These are phyloP conservation scores for Hypoxylon rickii DNA, from an alignment of 495 filamentous ascomycete species.

Conservation along the genomic window DNA sequence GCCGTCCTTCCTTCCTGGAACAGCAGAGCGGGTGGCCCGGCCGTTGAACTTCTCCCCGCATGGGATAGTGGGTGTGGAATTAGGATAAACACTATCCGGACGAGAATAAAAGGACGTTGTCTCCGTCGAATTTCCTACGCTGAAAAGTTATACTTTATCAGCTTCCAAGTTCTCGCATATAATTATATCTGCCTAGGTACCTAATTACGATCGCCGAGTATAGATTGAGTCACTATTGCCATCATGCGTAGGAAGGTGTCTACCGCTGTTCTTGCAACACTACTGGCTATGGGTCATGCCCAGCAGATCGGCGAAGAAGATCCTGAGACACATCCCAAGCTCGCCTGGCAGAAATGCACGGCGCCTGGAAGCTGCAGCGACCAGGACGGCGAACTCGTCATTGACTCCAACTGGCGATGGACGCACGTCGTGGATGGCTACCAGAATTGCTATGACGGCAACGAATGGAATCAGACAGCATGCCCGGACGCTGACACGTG, in stretches of 20 bases:
- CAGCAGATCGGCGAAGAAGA: conserved; percentile 51
- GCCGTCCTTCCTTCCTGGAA: conserved; percentile 16
- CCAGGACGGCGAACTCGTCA: conserved; percentile 44
- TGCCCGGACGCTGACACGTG: conserved; percentile 55
- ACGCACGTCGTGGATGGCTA: conserved; percentile 43
- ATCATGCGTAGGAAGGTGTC: conserved; percentile 19
- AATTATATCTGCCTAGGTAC: too few species aligned
- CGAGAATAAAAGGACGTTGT: conserved; percentile 11
- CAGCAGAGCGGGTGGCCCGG: conserved; percentile 1
- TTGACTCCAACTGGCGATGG: conserved; percentile 60
- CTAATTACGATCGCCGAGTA: too few species aligned
- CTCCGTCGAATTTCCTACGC: neutral
- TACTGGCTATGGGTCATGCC: conserved; percentile 11
- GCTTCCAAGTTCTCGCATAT: conserved; percentile 1
- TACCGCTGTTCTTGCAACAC: conserved; percentile 12
- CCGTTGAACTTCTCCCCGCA: neutral
- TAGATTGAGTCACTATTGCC: neutral
- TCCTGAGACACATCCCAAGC: conserved; percentile 59
- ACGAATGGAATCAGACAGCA: conserved; percentile 58
- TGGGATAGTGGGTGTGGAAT: neutral
- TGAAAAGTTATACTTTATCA: conserved; percentile 7
- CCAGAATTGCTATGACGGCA: conserved; percentile 59
- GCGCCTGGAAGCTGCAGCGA: conserved; percentile 52
- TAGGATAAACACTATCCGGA: neutral
- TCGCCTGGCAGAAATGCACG: conserved; percentile 61